Base-by-base conservation (phyloP, 108 stramenopile genomes). In the Poteriospumella lacustris region DNA sequence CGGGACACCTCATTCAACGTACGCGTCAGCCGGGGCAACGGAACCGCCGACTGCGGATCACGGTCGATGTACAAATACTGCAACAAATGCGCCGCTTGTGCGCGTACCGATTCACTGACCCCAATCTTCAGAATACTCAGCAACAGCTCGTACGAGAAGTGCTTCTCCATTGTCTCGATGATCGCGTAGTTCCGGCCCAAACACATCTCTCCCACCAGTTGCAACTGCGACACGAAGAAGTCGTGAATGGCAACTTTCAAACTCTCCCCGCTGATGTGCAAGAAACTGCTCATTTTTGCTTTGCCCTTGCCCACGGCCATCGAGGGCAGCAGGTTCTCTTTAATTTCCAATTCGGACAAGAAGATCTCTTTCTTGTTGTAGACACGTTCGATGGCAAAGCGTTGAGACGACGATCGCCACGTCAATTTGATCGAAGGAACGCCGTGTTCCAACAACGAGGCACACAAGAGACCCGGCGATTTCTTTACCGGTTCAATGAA, bases 181-280 rank as follows among this genome's bases (percentile, higher is more conserved):
- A 76, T 33, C 2, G 76, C 41, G 76, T 82, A 82, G 59, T 82
- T 82, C 41, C 81, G 68, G 58, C 76, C 81, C 2, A 82, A 56
- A 75, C 81, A 82, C 19, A 77, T 70, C 68, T 82, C 81, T 31
- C 75, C 81, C 19, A 33, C 41, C 19, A 82, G 62, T n/a, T 67
- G 68, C 28, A 82, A 42, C 42, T 82, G 78, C 1, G 81, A 39
- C 24, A 82, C 58, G 29, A 82, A 62, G 62, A 68, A 82, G 41
- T 78, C 68, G 19, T 73, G 58, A 43, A 82, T 33, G 9, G 24
- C 60, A 34, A 5, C 36, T 24, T 64, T 64, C n/a, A n/a, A n/a
- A n/a, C n/a, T n/a, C n/a, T n/a, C n/a, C n/a, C n/a, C n/a, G n/a
- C n/a, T n/a, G n/a, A n/a, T n/a, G 24, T 56, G 52, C 24, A 19